A percentile compares a stretch with the other conserved stretches of the same genome.
Conservation (phyloP, 2,329 filamentous ascomycete genomes). For the Epichloe glyceriae region DNA sequence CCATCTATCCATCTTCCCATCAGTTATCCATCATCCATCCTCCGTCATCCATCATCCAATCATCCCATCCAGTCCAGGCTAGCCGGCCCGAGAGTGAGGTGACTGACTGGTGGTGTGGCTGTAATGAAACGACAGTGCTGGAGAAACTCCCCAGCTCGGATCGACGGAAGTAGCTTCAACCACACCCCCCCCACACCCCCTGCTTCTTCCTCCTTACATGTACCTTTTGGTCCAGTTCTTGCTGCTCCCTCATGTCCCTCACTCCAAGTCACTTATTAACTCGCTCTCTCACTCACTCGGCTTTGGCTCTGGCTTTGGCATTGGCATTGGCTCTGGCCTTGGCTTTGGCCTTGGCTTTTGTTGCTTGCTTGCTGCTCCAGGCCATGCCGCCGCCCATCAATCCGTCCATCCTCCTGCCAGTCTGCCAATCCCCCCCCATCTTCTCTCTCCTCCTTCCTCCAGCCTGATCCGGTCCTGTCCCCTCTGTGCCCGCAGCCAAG, state of each 20-base stretch:
- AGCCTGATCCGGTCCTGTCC: neutral
- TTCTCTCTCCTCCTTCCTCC: neutral
- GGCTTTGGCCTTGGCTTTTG: neutral
- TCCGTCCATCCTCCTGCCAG: neutral
- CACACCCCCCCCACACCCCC: neutral
- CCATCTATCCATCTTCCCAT: too few relatives aligned
- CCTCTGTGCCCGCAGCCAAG: conserved; percentile 1
- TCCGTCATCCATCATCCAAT: too few relatives aligned
- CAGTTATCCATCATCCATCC: too few relatives aligned
- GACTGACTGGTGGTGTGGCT: neutral
- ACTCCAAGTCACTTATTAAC: neutral
- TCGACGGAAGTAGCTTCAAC: neutral
- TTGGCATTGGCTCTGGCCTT: conserved; percentile 1
- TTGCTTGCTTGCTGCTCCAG: neutral
- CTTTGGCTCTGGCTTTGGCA: neutral
- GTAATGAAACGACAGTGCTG: neutral
- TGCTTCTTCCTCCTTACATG: neutral
- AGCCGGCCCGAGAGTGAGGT: neutral
- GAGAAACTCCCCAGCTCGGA: neutral
- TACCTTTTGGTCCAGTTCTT: neutral
- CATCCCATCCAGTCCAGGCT: neutral
- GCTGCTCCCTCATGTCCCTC: neutral
- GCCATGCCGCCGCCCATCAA: neutral
- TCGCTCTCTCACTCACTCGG: neutral
- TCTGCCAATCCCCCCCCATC: neutral